phyloP scores from a whole-genome alignment of 2,329 filamentous ascomycete species.

The Didymella segeticola region DNA sequence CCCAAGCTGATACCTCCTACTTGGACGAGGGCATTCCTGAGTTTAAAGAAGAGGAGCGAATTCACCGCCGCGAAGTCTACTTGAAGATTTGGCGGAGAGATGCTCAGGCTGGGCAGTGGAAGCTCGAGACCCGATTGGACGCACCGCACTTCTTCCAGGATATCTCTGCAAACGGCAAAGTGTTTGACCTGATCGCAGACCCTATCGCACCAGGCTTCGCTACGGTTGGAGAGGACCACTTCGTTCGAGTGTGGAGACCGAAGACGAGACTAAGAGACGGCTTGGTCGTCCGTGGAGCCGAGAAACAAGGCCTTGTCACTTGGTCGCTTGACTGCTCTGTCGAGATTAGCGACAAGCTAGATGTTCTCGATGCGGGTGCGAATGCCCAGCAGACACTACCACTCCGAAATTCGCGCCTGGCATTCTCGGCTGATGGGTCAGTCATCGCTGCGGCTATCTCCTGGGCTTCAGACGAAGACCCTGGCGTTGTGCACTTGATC shows the following conservation, averaged over 20 bases:
- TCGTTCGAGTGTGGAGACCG: slow-evolving; percentile 82
- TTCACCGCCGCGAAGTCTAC: slow-evolving; percentile 71
- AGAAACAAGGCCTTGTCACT: slow-evolving; percentile 65
- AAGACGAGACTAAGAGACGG: slow-evolving; percentile 73
- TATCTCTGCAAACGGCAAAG: slow-evolving; percentile 57
- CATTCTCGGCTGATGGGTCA: slow-evolving; percentile 66
- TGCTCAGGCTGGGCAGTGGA: slow-evolving; percentile 64
- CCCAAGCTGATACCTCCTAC: slow-evolving; percentile 69
- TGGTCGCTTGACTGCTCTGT: slow-evolving; percentile 74
- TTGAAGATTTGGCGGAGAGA: slow-evolving; percentile 89
- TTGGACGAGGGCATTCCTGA: slow-evolving; percentile 54
- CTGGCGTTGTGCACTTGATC: slow-evolving; percentile 75
- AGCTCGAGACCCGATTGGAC: slow-evolving; percentile 83
- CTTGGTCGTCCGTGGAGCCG: slow-evolving; percentile 63
- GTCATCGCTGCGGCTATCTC: slow-evolving; percentile 45
- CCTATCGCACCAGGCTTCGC: slow-evolving; percentile 76
- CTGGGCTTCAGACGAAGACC: slow-evolving; percentile 50
- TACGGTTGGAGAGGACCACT: slow-evolving; percentile 81
- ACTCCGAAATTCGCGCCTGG: slow-evolving; percentile 67
- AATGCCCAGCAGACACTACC: slow-evolving; percentile 37
- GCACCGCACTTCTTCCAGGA: slow-evolving; percentile 71
- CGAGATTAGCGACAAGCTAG: slow-evolving; percentile 50
- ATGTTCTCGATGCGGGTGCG: slow-evolving; percentile 31
- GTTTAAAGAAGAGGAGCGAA: slow-evolving; percentile 52
- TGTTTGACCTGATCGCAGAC: slow-evolving; percentile 77